These are phyloP conservation scores for Colletotrichum chrysophilum DNA, from an alignment of 2,329 filamentous ascomycete species.

Conservation along the genomic window DNA sequence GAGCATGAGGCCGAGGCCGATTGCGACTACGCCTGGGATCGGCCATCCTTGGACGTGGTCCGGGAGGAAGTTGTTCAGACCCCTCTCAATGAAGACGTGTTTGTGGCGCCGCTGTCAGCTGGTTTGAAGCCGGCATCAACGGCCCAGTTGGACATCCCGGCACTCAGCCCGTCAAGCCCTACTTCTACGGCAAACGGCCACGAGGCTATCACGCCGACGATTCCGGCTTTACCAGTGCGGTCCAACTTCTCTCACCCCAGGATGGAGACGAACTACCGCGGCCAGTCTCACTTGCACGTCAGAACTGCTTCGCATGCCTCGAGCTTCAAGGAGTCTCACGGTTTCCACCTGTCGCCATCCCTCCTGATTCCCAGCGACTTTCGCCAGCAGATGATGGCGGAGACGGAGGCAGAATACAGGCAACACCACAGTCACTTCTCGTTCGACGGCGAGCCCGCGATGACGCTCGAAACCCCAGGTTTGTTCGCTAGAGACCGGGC, in stretches of 20 bases:
- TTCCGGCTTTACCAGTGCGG: conserved; percentile 35
- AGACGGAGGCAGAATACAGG: conserved; percentile 23
- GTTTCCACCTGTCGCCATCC: conserved; percentile 64
- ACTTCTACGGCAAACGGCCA: conserved; percentile 42
- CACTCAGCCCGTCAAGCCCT: conserved; percentile 55
- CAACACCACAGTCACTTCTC: conserved; percentile 36
- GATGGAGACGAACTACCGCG: conserved; percentile 35
- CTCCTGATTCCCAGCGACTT: conserved; percentile 68
- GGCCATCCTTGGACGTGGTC: conserved; percentile 55
- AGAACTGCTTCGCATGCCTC: conserved; percentile 53
- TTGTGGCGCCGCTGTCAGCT: conserved; percentile 6
- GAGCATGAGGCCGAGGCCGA: conserved; percentile 71
- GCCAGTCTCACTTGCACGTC: conserved; percentile 33
- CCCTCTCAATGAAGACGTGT: conserved; percentile 20
- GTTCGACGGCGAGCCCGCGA: conserved; percentile 37
- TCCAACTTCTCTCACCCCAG: conserved; percentile 60
- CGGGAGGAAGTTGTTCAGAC: conserved; percentile 34
- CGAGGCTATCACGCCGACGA: conserved; percentile 52
- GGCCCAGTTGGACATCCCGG: conserved; percentile 45
- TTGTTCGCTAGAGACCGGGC: conserved; percentile 47
- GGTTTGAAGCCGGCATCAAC: conserved; percentile 13
- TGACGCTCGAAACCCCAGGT: conserved; percentile 36
- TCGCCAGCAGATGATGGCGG: conserved; percentile 52
- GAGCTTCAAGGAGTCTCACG: conserved; percentile 64
- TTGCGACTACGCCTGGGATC: conserved; percentile 71